A percentile compares a stretch with the other conserved stretches of the same genome.
Conservation (phyloP, 176 grass and related monocot genomes). For the Rhynchospora breviuscula region DNA sequence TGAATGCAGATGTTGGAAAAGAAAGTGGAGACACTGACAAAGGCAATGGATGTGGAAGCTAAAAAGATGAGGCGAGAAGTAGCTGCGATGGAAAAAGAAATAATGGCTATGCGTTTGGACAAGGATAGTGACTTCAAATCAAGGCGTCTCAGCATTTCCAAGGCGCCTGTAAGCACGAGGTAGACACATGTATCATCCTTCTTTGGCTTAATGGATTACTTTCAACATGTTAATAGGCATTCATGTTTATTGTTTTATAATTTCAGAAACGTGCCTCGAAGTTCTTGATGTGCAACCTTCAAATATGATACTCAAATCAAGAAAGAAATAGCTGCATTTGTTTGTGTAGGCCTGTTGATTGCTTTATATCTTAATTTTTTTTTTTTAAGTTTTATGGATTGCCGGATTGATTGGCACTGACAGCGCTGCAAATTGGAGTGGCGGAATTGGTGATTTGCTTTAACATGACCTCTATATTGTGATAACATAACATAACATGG, state of each 20-base stretch:
- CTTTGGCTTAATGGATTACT: background rate
- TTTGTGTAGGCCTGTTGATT: background rate
- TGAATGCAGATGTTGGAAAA: slow-evolving; percentile 66
- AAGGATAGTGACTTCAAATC: slow-evolving; percentile 74
- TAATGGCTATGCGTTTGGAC: slow-evolving; percentile 64
- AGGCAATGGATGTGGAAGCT: slow-evolving; percentile 95
- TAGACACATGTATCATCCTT: slow-evolving; percentile 7
- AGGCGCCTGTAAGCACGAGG: slow-evolving; percentile 51
- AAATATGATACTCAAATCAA: slow-evolving; percentile 25
- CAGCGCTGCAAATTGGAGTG: slow-evolving; percentile 15
- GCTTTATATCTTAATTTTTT: background rate
- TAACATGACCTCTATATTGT: slow-evolving; percentile 15
- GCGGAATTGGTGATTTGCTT: slow-evolving; percentile 10
- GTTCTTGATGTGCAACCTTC: slow-evolving; percentile 42
- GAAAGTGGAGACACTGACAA: slow-evolving; percentile 86
- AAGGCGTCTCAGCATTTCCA: slow-evolving; percentile 57
- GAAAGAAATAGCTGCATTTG: background rate
- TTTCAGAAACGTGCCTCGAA: slow-evolving; percentile 45
- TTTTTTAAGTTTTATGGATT: slow-evolving; percentile 9
- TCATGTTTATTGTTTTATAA: slow-evolving; percentile 16
- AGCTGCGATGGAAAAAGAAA: slow-evolving; percentile 78
- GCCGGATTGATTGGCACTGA: slow-evolving; percentile 18
- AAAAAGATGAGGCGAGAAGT: slow-evolving; percentile 96
- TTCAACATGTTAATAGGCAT: slow-evolving; percentile 3
- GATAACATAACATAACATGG: slow-evolving; percentile 17